Evolutionary conservation across 331 rosid genomes (phyloP), one percentile per base, ranked within the genome.

Genomic region (Prunus yedoensis): DNA sequence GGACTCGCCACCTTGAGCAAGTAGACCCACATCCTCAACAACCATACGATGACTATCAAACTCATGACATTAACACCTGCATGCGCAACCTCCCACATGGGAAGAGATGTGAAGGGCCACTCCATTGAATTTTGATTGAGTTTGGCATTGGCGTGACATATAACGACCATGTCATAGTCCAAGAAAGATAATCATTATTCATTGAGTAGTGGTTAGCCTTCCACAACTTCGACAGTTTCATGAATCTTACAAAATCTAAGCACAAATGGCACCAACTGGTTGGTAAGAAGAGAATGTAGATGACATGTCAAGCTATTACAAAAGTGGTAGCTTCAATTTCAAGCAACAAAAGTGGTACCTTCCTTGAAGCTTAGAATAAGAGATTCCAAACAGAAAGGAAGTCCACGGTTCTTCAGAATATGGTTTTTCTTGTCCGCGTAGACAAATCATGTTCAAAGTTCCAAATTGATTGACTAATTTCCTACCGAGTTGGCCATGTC

Each of bases 51-150:
- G 8, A 35, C 41, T 5, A 35, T 35, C 41, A 35, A 1, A 5
- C 41, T 35, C 41, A 30, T 30, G 35, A 30, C 35, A 30, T 4
- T 30, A 30, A 30, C 1, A 30, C 35, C 35, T 30, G 35, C 35
- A 4, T 30, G 14, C 67, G 27, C 27, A 56, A 57, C 70, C 75
- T 67, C 68, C 60, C 76, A 68, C 72, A 74, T 74, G 83, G 71
- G 59, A 10, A 73, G 53, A 25, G 50, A 45, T 67, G 79, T 51
- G 30, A 68, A 32, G 62, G 70, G 75, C 69, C 80, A 68, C 23
- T 12, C 4, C n/a, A n/a, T 16, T 4, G 50, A 32, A 7, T 41
- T 65, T 38, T 38, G 43, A 38, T 38, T 7, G 7, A 38, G 43
- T 7, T 75, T 28, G 70, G 70, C 70, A 57, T 18, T 62, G 51